phyloP scores from a whole-genome alignment of 2,329 filamentous ascomycete genomes.

The Capronia epimyces region DNA sequence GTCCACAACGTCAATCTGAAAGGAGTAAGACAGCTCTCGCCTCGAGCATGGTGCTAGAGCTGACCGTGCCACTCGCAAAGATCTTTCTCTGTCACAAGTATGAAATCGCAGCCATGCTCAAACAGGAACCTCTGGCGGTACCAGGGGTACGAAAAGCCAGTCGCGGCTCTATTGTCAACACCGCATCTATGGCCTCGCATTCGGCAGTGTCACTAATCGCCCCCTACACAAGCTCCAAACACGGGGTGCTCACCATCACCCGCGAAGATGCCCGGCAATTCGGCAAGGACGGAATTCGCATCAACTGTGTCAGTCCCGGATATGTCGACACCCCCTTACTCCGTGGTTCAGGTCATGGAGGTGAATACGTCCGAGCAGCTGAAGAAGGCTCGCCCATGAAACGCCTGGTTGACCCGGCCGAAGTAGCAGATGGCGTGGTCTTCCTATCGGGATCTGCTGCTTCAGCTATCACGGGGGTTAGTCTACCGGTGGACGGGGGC shows the following conservation, averaged over 20 bases:
- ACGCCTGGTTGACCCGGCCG: slow-evolving; percentile 47
- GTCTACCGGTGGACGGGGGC: neutral
- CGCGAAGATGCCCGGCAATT: slow-evolving; percentile 36
- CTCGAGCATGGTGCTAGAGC: neutral
- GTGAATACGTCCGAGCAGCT: slow-evolving; percentile 37
- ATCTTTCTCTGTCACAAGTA: slow-evolving; percentile 42
- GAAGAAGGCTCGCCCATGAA: slow-evolving; percentile 48
- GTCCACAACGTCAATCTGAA: slow-evolving; percentile 53
- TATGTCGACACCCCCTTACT: slow-evolving; percentile 47
- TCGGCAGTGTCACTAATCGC: slow-evolving; percentile 44
- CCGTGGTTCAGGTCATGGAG: slow-evolving; percentile 38
- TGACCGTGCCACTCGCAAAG: slow-evolving; percentile 27
- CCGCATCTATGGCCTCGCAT: slow-evolving; percentile 50
- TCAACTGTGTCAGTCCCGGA: slow-evolving; percentile 40
- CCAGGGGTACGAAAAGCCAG: slow-evolving; percentile 30
- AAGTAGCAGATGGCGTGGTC: slow-evolving; percentile 47
- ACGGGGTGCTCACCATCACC: slow-evolving; percentile 42
- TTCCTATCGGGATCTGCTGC: slow-evolving; percentile 37
- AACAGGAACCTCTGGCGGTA: slow-evolving; percentile 39
- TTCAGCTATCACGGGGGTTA: neutral
- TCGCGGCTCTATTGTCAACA: slow-evolving; percentile 49
- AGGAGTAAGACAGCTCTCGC: too few species aligned
- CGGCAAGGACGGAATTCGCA: slow-evolving; percentile 33
- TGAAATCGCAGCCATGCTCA: slow-evolving; percentile 43
- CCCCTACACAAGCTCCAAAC: slow-evolving; percentile 42